These are phyloP conservation scores for Zalerion maritima DNA, from an alignment of 495 filamentous ascomycete species.

Conservation along the genomic window DNA sequence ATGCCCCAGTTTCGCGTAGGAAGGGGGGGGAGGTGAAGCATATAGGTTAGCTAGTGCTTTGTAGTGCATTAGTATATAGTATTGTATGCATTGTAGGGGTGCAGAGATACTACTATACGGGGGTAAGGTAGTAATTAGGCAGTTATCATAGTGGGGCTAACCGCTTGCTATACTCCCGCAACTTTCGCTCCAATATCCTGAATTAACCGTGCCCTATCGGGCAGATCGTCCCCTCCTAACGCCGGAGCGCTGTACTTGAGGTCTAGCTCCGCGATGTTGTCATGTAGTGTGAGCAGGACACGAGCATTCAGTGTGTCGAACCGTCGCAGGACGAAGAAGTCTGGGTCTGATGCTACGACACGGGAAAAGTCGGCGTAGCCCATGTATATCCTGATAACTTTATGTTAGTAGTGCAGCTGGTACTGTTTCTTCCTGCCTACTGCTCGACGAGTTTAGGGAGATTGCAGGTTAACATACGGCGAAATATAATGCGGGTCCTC, in stretches of 20 bases:
- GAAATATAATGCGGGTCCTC: too few species aligned
- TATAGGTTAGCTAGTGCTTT: constrained; percentile 5
- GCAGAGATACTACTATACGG: neutral
- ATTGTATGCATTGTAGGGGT: constrained; percentile 1
- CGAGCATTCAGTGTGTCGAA: constrained; percentile 16
- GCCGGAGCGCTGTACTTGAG: constrained; percentile 4
- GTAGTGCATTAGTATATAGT: constrained; percentile 6
- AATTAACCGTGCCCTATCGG: constrained; percentile 6
- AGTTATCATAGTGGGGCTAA: too few species aligned
- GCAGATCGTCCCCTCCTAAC: constrained; percentile 7
- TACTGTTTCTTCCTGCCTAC: too few species aligned
- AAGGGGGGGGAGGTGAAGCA: constrained; percentile 9
- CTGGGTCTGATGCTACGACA: constrained; percentile 20
- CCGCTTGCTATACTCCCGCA: too few species aligned
- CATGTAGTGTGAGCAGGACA: constrained; percentile 14
- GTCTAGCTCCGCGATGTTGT: constrained; percentile 9
- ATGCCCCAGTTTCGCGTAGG: constrained; percentile 8
- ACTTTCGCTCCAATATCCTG: constrained; percentile 6
- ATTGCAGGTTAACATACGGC: too few species aligned
- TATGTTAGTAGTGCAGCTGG: too few species aligned
- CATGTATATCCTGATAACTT: constrained; percentile 19
- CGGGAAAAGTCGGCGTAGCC: constrained; percentile 17
- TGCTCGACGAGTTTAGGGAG: too few species aligned
- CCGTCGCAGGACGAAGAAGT: constrained; percentile 18
- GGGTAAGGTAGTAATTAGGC: constrained; percentile 8